Base-by-base conservation (phyloP, 2,329 filamentous ascomycete species). In the Aspergillus neoniger region DNA sequence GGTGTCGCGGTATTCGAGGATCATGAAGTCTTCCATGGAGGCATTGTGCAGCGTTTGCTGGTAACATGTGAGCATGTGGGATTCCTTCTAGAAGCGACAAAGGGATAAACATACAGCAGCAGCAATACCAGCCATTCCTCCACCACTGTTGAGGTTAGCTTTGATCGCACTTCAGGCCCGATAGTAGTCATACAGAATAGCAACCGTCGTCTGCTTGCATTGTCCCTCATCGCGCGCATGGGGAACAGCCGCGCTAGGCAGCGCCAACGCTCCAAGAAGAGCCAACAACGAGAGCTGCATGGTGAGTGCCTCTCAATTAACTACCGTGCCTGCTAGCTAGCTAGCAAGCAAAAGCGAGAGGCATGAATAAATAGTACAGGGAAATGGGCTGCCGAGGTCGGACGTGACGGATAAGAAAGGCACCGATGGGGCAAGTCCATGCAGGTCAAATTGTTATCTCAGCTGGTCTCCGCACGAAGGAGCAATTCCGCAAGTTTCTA, bases 21-120 rank as follows among this genome's bases (percentile, higher is more conserved):
- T 86, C 7, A 90, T 56, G 60, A 90, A 90, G 61, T 90, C 86
- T 0, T 79, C 75, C 10, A 90, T 76, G 0, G 85, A 87, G 3
- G 81, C 80, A 56, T 89, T 87, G 4, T 80, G 75, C 5, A 90
- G 72, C 2, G 86, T 81, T 79, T 89, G 85, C 79, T 30, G 28
- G 9, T 30, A 3, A 30, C 28, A 1, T 30, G 4, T 30, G 28
- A 30, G 28, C 28, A 12, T 12, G 4, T 30, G 28, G 28, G 1
- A 19, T 55, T 53, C 5, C 23, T 30, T 21, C 4, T n/a, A 17
- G 7, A 14, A 14, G 32, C 12, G 32, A 17, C 14, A 15, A 7
- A 41, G 19, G 4, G 0, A 15, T 9, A 14, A 2, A 59, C 76
- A 61, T 71, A 81, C 79, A 14, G 86, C 86, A 10, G 87, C 85